Base-by-base conservation (phyloP, 1,284 basidiomycete genomes). In the Gomphus bonarii region DNA sequence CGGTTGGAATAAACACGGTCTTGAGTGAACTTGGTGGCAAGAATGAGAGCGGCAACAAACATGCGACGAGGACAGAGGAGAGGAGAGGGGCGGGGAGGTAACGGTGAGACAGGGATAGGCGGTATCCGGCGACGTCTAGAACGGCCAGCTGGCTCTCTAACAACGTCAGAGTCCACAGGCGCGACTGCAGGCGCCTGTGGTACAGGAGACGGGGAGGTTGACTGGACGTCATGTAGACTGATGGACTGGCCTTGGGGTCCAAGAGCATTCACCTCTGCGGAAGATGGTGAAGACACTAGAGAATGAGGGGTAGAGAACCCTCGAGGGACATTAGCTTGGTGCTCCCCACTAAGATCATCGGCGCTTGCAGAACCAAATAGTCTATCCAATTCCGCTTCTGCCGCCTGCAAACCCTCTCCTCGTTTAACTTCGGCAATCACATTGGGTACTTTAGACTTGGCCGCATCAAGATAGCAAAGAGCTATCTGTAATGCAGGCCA, bases 1-100 rank as follows among this genome's bases (percentile, higher is more conserved):
- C 84, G 80, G 68, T 97, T 95, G 14, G 88, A 92, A 66, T 94
- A 97, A 55, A 88, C 92, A 57, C 88, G 85, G 66, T 97, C 94
- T 72, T 95, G 91, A 58, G 89, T 81, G 69, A 95, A 95, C 68
- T 97, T 97, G 30, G 88, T 87, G 0, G 93, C 92, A 47, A 92
- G 75, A 61, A 97, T 91, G 38, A 97, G 74, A 0, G 90, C 84
- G 0, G 91, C 91, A 8, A 97, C 75, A 70, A 97, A 95, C 1
- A 91, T 84, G 43, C 92, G 80, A 18, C 92, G 79, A 1, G 92
- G 90, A 66, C 93, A 95, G 40, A 91, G 77, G 22, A 94, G 77
- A 0, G 90, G 90, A 0, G 85, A 88, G 0, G 85, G 85, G n/a
- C 85, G 74, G 10, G 72, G 68, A 1, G 77, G 72, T 0, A 76